Evolutionary conservation across 2,329 filamentous ascomycete species (phyloP), one percentile per base, ranked within the genome.

Genomic region (Balansia obtecta): DNA sequence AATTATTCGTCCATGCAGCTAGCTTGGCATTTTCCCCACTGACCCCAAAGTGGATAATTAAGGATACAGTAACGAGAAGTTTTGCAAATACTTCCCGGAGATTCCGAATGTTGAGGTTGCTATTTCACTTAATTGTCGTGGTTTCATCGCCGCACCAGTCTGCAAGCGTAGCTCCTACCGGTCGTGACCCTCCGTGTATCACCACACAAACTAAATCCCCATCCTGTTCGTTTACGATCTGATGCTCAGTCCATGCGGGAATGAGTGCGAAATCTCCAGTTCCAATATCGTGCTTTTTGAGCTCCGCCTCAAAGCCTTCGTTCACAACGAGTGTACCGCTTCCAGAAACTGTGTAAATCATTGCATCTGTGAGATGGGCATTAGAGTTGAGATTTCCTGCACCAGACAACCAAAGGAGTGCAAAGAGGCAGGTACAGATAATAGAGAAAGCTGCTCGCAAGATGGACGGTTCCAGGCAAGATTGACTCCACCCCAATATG

Each of bases 211-310:
- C 74, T 2, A 83, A 67, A 45, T 83, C 79, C 46, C 60, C 63
- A 42, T 81, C 77, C 1, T 75, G 74, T 38, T 85, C 76, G 57
- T 88, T 88, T 18, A 82, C 69, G 49, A 83, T 75, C 61, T 86
- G 82, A 64, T 88, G 82, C 61, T 88, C 83, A 0, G 79, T 78
- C 72, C 76, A 86, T 0, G 82, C 77, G 0, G 84, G 84, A 12
- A 88, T 75, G 50, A 86, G 72, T 3, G 82, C 82, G 63, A 85
- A 88, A 61, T 87, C 83, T 0, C 85, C 84, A 0, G 78, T 71
- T 1, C 64, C 64, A 7, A 88, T 70, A 16, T 76, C 68, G 54
- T 83, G 73, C 34, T 75, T 73, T 53, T 75, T 75, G 1, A 73
- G 62, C 32, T 71, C 66, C 34, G 68, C 68, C 45, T 73, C 74